Conservation (phyloP, 73 alveolate genomes). For the Tetrahymena borealis region DNA sequence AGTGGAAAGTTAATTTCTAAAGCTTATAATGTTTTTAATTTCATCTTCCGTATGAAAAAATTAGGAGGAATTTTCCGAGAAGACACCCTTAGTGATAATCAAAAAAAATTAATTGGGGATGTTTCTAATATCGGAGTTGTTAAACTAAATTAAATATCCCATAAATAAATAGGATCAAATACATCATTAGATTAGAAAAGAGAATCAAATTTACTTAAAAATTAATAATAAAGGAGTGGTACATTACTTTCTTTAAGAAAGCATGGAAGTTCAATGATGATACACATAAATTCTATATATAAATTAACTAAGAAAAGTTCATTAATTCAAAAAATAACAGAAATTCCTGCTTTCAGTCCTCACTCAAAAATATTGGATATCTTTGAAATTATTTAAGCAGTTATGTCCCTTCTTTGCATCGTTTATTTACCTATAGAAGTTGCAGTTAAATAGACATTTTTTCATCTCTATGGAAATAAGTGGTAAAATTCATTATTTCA, state of each 20-base stretch:
- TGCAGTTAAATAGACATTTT: not conserved
- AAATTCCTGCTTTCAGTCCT: not conserved
- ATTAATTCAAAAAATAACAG: not conserved
- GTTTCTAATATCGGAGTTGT: not conserved
- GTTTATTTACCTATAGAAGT: not conserved
- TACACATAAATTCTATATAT: not conserved
- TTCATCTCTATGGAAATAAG: not conserved
- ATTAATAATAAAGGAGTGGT: not conserved
- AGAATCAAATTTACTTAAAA: not conserved
- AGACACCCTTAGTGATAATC: not conserved
- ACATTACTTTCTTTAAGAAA: not conserved
- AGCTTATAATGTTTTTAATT: not conserved
- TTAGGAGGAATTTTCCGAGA: not conserved
- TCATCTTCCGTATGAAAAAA: not conserved
- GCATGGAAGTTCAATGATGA: not conserved
- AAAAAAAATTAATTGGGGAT: not conserved
- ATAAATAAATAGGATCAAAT: not conserved
- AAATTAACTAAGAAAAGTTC: not conserved
- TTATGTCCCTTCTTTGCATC: not conserved
- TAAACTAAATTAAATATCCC: not conserved
- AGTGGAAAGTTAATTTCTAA: not conserved
- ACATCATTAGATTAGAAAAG: not conserved
- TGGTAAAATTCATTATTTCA: not conserved
- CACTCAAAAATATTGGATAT: not conserved
- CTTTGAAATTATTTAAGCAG: not conserved